phyloP scores from a whole-genome alignment of 129 eudicot genomes.

The Deinandra increscens region DNA sequence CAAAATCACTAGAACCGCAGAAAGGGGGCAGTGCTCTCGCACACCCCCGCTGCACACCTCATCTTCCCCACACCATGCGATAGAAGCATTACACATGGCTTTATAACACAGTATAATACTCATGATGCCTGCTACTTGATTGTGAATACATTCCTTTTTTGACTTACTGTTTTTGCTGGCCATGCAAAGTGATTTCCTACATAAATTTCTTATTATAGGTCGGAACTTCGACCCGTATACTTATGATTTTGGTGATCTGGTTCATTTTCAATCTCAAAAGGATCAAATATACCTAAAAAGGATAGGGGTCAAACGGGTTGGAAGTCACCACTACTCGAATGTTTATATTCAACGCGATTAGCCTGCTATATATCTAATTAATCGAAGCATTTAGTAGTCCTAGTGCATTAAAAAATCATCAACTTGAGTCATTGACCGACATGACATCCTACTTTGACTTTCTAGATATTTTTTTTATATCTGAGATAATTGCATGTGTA shows the following conservation, averaged over 20 bases:
- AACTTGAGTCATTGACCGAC: neutral
- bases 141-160: neutral
- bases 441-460: conserved; percentile 18
- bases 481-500: conserved; percentile 19
- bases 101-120: neutral
- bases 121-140: conserved; percentile 4
- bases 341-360: neutral
- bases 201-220: neutral
- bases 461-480: neutral
- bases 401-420: neutral
- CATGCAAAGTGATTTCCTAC: neutral
- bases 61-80: too few species aligned
- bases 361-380: neutral
- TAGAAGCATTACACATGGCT: too few species aligned
- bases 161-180: conserved; percentile 3
- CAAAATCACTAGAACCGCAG: too few species aligned
- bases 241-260: neutral
- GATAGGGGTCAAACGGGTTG: neutral
- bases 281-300: neutral
- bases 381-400: neutral
- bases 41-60: too few species aligned
- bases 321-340: too few species aligned
- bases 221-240: neutral
- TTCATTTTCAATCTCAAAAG: neutral
- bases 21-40: too few species aligned